Base-by-base conservation (phyloP, 1,139 yeast species). In the Blastobotrys malaysiensis region DNA sequence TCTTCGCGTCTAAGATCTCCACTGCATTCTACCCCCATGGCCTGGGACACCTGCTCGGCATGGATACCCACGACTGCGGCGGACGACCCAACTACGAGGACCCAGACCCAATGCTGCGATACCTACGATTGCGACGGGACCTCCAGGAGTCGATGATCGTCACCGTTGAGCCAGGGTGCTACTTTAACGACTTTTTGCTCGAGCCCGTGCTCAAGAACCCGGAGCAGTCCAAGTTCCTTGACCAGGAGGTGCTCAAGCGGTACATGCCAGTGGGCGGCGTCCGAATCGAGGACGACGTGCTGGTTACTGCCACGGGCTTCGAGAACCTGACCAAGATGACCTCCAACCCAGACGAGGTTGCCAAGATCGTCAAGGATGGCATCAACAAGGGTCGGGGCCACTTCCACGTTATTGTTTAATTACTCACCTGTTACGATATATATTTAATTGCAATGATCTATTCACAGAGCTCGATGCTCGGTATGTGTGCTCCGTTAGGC, bases 31-130 rank as follows among this genome's bases (percentile, higher is more conserved):
- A 84, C 71, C 98, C 98, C 1, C 99, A 93, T 66, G 99, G 99
- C 0, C 74, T 93, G 59, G 99, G 99, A 11, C 99, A 93, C 67
- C 75, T 89, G 65, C 73, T 93, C 52, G 99, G 99, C 36, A 79
- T 93, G 86, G 97, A 91, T 68, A 89, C 96, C 9, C 99, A 93
- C 70, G 99, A 93, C 70, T 95, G 89, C 50, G 98, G 89, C 48
- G 98, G 98, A 1, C 68, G 77, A 58, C 83, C 98, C 20, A 83
- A 93, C 70, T 90, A 90, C 69, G 81, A 83, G 1, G 98, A 93
- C 67, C 79, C 86, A 3, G 84, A 93, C 67, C 86, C 87, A 39
- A 77, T 86, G 71, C 78, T 88, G 64, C 74, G 79, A 57, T 88
- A 88, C 69, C 79, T 93, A 66, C 82, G 99, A 69, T 73, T 93